Evolutionary conservation across 2,329 filamentous ascomycete genomes (phyloP), one percentile per base, ranked within the genome.

Genomic region (Aspergillus proliferans): DNA sequence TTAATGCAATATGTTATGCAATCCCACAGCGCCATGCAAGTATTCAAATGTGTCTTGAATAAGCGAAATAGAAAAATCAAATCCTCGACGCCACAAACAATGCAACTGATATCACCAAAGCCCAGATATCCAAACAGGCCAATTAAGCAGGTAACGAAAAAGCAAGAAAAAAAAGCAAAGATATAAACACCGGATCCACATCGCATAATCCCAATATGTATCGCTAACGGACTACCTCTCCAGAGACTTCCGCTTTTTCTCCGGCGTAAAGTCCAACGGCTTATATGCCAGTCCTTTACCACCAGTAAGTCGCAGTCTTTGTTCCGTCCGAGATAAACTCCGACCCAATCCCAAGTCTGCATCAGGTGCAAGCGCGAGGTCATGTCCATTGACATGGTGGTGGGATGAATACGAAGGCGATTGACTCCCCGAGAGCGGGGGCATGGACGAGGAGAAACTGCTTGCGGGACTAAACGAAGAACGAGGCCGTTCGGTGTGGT

Each of bases 201-300:
- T 39, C 36, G 19, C 36, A 7, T 39, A 30, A 30, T 12, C 9
- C 26, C 26, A 30, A 30, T 12, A 30, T 30, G 26, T 12, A 30
- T 12, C 26, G 26, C 26, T 30, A 30, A 30, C 4, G 10, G 10
- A 30, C 10, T 30, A 30, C 10, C 26, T 52, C 53, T 41, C 47
- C 49, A 28, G 19, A 6, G 41, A 43, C 28, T 49, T 54, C 36
- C 52, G 47, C 33, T 52, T 53, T 24, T 61, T 57, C 30, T 50
- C 47, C 6, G 56, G 54, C 2, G 58, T 58, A 14, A 65, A 61
- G 21, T 70, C 59, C 38, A 72, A 50, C 3, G 69, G 67, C 48
- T 69, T 71, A 33, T 67, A 71, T 4, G 72, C 72, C 43, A 75
- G 52, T 0, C 72, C 72, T 38, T 63, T 69, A 5, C 68, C 71